Base-by-base conservation (phyloP, 208 protist species). In the Crithidia expoeki region DNA sequence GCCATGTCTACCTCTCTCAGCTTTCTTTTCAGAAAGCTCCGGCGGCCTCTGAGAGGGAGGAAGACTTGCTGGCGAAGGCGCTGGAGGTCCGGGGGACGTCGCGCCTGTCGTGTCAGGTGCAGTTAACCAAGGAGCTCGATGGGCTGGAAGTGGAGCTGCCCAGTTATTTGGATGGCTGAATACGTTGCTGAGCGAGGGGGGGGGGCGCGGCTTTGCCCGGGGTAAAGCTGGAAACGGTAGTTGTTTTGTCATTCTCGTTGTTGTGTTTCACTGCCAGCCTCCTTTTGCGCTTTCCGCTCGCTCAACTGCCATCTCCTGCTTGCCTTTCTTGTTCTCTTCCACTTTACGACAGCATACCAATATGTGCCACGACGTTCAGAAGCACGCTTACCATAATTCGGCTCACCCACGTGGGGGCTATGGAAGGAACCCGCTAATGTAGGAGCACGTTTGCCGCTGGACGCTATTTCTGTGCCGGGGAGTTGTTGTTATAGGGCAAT, bases 1-100 rank as follows among this genome's bases (percentile, higher is more conserved):
- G 97, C 69, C 96, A 98, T 61, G 92, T 98, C 21, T 87, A 97
- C 40, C 50, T 98, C 21, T 79, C 94, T 28, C 66, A 80, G 56
- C 72, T 86, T 46, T 79, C 81, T 55, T 98, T 88, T 60, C 67
- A 92, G 42, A 93, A 89, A 44, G 60, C 9, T 0, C 51, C 51
- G 21, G 64, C 11, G 17, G 30, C 51, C 12, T 83, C 68, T 9
- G 96, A 98, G 50, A 82, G 88, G 6, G 88, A 94, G 33, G 59
- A 73, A 56, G 88, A 94, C 49, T 57, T 92, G 33, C 60, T 94
- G 4, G 85, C 84, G 58, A 55, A 81, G 51, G 76, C 78, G 6
- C 66, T 74, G 2, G 74, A 85, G 6, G 42, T 81, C 28, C 17
- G 40, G 30, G 65, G 78, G 11, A 84, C 28, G 36, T 90, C 84